These are phyloP conservation scores for Spathaspora gorwiae DNA, from an alignment of 805 yeast genomes.

Conservation along the genomic window DNA sequence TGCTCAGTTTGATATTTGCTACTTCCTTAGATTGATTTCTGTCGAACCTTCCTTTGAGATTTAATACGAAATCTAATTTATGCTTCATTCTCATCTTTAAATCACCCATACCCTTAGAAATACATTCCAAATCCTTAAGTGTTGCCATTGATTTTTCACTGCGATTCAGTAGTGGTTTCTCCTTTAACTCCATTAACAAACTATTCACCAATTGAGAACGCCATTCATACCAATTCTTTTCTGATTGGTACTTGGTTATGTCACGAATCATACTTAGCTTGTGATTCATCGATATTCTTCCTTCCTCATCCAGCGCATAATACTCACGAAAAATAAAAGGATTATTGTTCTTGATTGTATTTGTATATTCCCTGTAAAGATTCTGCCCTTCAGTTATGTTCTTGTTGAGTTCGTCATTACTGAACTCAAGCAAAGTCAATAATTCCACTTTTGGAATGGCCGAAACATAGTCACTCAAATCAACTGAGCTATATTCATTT, in stretches of 20 bases:
- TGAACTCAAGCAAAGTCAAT: constrained; percentile 48
- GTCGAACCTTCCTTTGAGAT: too few species aligned
- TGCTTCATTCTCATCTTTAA: too few species aligned
- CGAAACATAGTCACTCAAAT: constrained; percentile 29
- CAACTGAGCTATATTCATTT: constrained; percentile 6
- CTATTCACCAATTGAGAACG: constrained; percentile 47
- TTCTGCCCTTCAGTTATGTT: constrained; percentile 47
- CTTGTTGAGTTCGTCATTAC: constrained; percentile 49
- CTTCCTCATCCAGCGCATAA: constrained; percentile 34
- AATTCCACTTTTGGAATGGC: constrained; percentile 40
- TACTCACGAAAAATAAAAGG: constrained; percentile 49
- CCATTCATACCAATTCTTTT: constrained; percentile 62
- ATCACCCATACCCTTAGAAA: too few species aligned
- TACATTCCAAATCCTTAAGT: too few species aligned
- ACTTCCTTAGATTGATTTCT: too few species aligned
- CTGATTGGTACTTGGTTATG: constrained; percentile 49
- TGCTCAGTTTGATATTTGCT: neutral
- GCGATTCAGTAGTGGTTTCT: neutral
- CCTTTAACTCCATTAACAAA: constrained; percentile 30
- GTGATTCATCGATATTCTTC: constrained; percentile 39
- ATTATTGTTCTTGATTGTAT: constrained; percentile 42
- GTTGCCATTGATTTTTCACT: too few species aligned
- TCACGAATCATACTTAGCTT: constrained; percentile 48
- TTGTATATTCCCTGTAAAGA: constrained; percentile 44
- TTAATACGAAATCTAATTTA: too few species aligned